These are phyloP conservation scores for Hansenula lynferdii DNA, from an alignment of 1,139 yeast genomes.

Conservation along the genomic window DNA sequence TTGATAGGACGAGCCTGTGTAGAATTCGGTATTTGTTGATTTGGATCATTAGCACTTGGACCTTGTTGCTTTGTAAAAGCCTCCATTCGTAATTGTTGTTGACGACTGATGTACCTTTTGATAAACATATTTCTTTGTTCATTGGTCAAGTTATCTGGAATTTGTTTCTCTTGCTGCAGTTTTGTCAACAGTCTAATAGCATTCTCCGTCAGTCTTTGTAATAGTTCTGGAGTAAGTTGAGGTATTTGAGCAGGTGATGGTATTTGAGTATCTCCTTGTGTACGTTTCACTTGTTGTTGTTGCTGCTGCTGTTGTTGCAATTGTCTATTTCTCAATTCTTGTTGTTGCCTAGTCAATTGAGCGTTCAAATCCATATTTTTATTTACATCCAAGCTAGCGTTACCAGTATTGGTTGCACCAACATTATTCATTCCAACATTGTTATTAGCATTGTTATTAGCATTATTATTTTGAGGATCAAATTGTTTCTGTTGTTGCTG, in stretches of 20 bases:
- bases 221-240: slow-evolving; percentile 13
- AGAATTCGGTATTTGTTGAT: too few species aligned
- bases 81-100: slow-evolving; percentile 17
- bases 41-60: slow-evolving; percentile 11
- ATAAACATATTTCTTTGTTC: slow-evolving; percentile 20
- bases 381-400: neutral
- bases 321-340: slow-evolving; percentile 17
- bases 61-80: slow-evolving; percentile 5
- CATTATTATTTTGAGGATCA: too few species aligned
- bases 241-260: slow-evolving; percentile 13
- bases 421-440: neutral
- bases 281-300: too few species aligned
- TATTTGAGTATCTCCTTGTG: slow-evolving; percentile 6
- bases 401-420: slow-evolving; percentile 1
- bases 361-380: slow-evolving; percentile 8
- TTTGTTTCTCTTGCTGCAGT: slow-evolving; percentile 32
- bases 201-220: slow-evolving; percentile 28
- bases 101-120: slow-evolving; percentile 19
- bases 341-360: slow-evolving; percentile 19
- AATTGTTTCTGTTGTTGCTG: slow-evolving; percentile 5
- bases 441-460: neutral
- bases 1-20: too few species aligned
- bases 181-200: slow-evolving; percentile 32
- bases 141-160: slow-evolving; percentile 16
- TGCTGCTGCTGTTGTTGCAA: too few species aligned